Base-by-base conservation (phyloP, 2,329 filamentous ascomycete genomes). In the Alternaria arbusti region DNA sequence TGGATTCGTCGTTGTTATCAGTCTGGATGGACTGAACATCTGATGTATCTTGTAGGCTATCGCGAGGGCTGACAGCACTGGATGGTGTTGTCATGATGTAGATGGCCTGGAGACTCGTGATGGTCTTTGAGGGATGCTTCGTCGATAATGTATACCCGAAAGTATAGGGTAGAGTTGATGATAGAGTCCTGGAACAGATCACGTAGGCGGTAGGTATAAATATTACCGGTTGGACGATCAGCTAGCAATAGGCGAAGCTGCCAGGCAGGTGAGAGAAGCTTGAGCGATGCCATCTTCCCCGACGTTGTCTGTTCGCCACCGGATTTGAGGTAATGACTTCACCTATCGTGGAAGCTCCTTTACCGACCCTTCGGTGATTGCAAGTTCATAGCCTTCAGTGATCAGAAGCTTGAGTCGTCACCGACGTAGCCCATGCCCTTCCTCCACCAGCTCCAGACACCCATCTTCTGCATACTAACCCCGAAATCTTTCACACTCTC, bases 401-500 rank as follows among this genome's bases (percentile, higher is more conserved):
- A n/a, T n/a, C n/a, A n/a, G n/a, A 40, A 36, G 13, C 20, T 22
- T 64, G 44, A 70, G 2, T 69, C 64, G 4, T 74, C 69, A 15
- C 72, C 66, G 7, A 71, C 63, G 54, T 79, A 90, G 12, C 89
- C 88, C 90, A 92, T 92, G 0, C 84, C 89, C 51, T 81, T 84
- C 71, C 86, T 86, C 89, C 90, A 93, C 91, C 91, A 93, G 0
- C 71, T 75, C 67, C 83, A 82, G 6, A 92, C 76, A 0, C 89
- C 88, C 51, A 85, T 82, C 36, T 82, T 73, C 57, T 89, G 83
- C 89, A 93, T 91, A 17, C 82, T 78, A 26, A 78, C 78, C 1
- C 86, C 88, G 77, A 92, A 92, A 12, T 88, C 88, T 66, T 88
- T 87, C 6, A 92, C 87, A 2, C 87, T 87, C 4, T 85, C 85